Evolutionary conservation across 164 flowering plant genomes (phyloP), one percentile per base, ranked within the genome.

Genomic region (Piper longum): DNA sequence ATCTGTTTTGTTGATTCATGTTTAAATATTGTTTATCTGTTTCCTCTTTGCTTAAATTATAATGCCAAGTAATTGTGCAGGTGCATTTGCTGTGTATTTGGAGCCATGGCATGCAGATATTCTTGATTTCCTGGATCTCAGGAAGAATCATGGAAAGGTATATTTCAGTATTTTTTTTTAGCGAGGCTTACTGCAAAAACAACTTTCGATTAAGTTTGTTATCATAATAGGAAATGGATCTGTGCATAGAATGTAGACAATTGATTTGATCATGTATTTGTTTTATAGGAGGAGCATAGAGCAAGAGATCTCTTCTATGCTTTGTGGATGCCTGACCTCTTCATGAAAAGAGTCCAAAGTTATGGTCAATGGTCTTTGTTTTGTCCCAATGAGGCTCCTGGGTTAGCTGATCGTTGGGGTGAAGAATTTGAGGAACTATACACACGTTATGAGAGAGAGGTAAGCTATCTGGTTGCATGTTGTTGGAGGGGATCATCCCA

Each of bases 21-120:
- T 16, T 1, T 41, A 26, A 39, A 0, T 3, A 16, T 48, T 14
- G 14, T 14, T 48, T 48, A 9, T 5, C 14, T 5, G 42, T 41
- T 18, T 41, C 41, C 26, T 41, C 11, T 9, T 5, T 48, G 7
- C 52, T 59, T 14, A 3, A 14, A 41, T 14, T n/a, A 40, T n/a
- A 12, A 13, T 55, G 45, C 9, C 16, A 26, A 26, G 36, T 48
- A 14, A 16, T 41, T 48, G 16, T 84, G n/a, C 69, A 93, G 99
- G 99, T 74, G 96, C 99, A 65, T 95, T 95, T 91, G 96, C 99
- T 72, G 93, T 86, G 51, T 95, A 95, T 67, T 68, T 95, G 79
- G 99, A 95, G 80, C 99, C 99, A 63, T 95, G 99, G 98, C 98
- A 91, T 83, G 96, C 98, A 57, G 99, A 95, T 74, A 62, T 91